Base-by-base conservation (phyloP, 1,284 basidiomycete species). In the Trichosporon sp. region DNA sequence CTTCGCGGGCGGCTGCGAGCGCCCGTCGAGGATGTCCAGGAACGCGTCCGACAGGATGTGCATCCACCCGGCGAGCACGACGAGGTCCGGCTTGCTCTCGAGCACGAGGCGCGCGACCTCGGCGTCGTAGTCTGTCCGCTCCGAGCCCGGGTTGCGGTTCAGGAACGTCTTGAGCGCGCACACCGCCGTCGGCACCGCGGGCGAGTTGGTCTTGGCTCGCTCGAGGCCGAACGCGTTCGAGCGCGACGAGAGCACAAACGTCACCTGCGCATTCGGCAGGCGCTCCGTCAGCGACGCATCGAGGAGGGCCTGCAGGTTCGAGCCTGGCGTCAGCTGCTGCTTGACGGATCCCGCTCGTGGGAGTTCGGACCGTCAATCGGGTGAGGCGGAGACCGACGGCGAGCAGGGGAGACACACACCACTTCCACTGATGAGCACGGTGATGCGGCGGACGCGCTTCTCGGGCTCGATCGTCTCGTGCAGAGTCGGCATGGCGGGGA, bases 41-140 rank as follows among this genome's bases (percentile, higher is more conserved):
- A 89, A 88, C 18, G 79, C 72, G 65, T 85, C 82, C 8, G 85
- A 85, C 53, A 95, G 87, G 74, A 95, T 91, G 80, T 98, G 95
- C 96, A 99, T 98, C 91, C 94, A 99, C 0, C 96, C 97, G 0
- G 96, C 96, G 29, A 98, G 86, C 2, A 99, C 92, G 68, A 98
- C 88, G 21, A 97, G 80, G 80, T 98, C 92, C 0, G 96, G 96
- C 35, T 85, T 83, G 29, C 77, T 80, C 1, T 78, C 77, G 27
- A 92, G 78, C 9, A 98, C 90, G 66, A 89, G 86, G 21, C 87
- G 84, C 1, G 93, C 95, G 5, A 99, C 87, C 75, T 92, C 91
- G 13, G 85, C 84, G 78, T 99, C 95, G 82, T 98, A 99, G 79
- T 96, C 91, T 67, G 88, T 86, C 32, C 95, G 86, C 8, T 92